Evolutionary conservation across 441 rosid species (phyloP), one percentile per base, ranked within the genome.

Genomic region (Corymbia calophylla): DNA sequence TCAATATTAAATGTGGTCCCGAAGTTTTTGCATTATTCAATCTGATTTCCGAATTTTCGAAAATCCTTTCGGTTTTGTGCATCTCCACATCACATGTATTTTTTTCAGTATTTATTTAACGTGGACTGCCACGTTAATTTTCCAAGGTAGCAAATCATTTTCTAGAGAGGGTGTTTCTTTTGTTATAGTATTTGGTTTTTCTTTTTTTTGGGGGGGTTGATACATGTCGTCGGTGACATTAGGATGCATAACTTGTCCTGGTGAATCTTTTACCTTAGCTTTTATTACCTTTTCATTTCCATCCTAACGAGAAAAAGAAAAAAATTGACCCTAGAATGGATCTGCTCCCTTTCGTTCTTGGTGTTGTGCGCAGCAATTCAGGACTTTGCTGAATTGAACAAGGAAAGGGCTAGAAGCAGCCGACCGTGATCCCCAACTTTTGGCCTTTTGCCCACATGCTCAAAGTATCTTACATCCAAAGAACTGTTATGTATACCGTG

Each of bases 101-200:
- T 66, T 31, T 7, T 1, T n/a, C 1, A 32, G 48, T 27, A 35
- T 19, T 66, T 17, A 16, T 7, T 1, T n/a, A 1, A 32, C 21
- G 0, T 8, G 39, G 39, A 66, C 21, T 23, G 49, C 1, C 14
- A 0, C 0, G 3, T 23, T 1, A 39, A 23, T 11, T 29, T 21
- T 73, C 44, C 44, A 39, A 39, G 44, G 44, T 39, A 39, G 44
- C 44, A 39, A 39, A 39, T 39, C 44, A 12, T 11, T 21, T 73
- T 3, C 7, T 58, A 25, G 64, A 6, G 25, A 58, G 25, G n/a
- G 1, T 29, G 6, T 31, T 2, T 66, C 39, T 16, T 25, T 32
- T 15, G 32, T 32, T 68, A 32, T 4, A 66, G 6, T 31, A 1
- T 31, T 66, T 17, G 35, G 23, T 2, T 8, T 32, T 62, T 29